Conservation (phyloP, 129 eudicot species). For the Silybum marianum region DNA sequence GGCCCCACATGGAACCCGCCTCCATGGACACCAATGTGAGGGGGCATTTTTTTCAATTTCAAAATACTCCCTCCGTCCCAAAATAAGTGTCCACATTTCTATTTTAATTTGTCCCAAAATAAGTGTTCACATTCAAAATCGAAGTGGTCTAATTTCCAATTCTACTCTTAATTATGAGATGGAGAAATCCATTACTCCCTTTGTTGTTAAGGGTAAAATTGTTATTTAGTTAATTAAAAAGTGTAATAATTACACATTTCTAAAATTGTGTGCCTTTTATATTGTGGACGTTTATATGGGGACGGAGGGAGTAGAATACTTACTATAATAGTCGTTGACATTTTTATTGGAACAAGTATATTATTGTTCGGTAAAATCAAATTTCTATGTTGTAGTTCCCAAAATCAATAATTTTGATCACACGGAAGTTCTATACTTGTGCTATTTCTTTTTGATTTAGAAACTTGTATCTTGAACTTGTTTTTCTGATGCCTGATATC, state of each 20-base stretch:
- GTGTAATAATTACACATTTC: not conserved
- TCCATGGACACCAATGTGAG: too few relatives aligned
- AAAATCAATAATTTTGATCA: not conserved
- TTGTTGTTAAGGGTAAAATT: not conserved
- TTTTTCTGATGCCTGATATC: constrained; percentile 22
- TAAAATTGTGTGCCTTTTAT: not conserved
- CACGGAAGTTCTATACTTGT: not conserved
- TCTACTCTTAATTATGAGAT: not conserved
- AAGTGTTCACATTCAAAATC: not conserved
- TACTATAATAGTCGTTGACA: not conserved
- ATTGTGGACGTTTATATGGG: not conserved
- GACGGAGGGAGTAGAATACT: not conserved
- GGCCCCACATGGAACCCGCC: too few relatives aligned
- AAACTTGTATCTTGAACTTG: not conserved
- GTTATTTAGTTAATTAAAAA: not conserved
- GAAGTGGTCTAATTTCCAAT: not conserved
- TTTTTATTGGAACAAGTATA: not conserved
- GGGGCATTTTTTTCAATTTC: not conserved
- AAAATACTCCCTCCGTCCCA: not conserved
- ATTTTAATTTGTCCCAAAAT: not conserved
- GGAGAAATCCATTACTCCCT: not conserved
- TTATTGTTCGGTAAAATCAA: constrained; percentile 5
- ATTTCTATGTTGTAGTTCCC: not conserved
- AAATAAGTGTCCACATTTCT: not conserved
- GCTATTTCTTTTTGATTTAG: not conserved